Evolutionary conservation across 331 rosid species (phyloP).

Genomic region (Phaseolus coccineus): DNA sequence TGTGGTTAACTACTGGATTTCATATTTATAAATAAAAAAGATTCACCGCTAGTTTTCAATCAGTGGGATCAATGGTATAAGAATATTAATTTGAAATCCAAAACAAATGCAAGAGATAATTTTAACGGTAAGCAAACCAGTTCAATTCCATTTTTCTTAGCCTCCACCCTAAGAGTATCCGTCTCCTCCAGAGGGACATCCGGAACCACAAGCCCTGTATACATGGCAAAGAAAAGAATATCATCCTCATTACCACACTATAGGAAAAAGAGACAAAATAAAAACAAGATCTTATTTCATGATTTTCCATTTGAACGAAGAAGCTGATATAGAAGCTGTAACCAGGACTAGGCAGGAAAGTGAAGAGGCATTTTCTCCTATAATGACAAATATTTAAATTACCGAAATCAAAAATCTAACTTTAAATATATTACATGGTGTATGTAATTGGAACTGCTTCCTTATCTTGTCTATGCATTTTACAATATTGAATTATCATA

Average conservation of each 20-base stretch:
- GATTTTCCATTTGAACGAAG: neutral
- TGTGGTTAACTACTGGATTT: slow-evolving; percentile 26
- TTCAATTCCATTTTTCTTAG: slow-evolving; percentile 75
- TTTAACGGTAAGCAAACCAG: slow-evolving; percentile 63
- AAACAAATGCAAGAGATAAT: slow-evolving; percentile 26
- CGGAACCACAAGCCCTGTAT: slow-evolving; percentile 91
- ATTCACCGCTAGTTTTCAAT: slow-evolving; percentile 8
- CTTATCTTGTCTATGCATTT: slow-evolving; percentile 22
- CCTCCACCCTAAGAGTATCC: slow-evolving; percentile 69
- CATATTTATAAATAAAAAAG: slow-evolving; percentile 2
- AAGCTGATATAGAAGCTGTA: slow-evolving; percentile 11
- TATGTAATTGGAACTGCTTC: slow-evolving; percentile 35
- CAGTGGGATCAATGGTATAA: slow-evolving; percentile 15
- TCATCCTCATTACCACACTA: slow-evolving; percentile 17
- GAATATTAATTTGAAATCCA: slow-evolving; percentile 29
- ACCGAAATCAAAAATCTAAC: slow-evolving; percentile 16
- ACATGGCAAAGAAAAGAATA: slow-evolving; percentile 17
- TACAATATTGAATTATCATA: slow-evolving; percentile 15
- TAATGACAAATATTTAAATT: slow-evolving; percentile 17
- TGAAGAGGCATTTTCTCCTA: slow-evolving; percentile 27
- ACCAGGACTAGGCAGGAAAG: slow-evolving; percentile 31
- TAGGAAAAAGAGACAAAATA: slow-evolving; percentile 8
- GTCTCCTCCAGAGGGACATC: slow-evolving; percentile 97
- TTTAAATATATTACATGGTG: slow-evolving; percentile 16
- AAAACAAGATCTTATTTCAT: neutral